Base-by-base conservation (phyloP, 768 basidiomycete species). In the Kwoniella heveanensis region DNA sequence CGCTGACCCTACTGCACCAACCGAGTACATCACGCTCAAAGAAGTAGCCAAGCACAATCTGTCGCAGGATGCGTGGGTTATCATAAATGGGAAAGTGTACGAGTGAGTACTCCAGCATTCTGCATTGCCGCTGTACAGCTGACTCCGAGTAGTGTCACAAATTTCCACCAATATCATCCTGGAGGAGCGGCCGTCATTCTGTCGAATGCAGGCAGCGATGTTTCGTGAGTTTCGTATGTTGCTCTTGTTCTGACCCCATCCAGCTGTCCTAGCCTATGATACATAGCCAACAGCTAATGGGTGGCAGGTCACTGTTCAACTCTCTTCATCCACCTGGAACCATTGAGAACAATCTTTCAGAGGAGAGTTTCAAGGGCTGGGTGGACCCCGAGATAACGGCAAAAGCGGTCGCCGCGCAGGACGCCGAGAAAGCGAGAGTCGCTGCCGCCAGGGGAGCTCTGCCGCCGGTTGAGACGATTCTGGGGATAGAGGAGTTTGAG, bases 41-140 rank as follows among this genome's bases (percentile, higher is more conserved):
- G 69, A 78, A 50, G 75, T 78, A 2, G 71, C 66, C 13, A 63
- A 50, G 29, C 77, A 78, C 61, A 65, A 75, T 60, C 54, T 75
- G 5, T 56, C 73, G n/a, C 72, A 79, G 8, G 76, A 77, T 58
- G 70, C 72, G 9, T 79, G 78, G 78, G 76, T 79, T 1, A 67
- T 79, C 5, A 59, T 79, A 21, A 68, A 76, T 46, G 78, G 78
- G 6, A 71, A 74, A 30, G 76, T 79, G 6, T 79, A 71, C 54
- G 78, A 79, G 77, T 78, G 65, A 72, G 77, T 70, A 0, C 2
- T 1, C 15, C 24, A 5, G 22, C 5, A 2, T 1, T 36, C 17
- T 29, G 8, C 26, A 54, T 44, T 17, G 39, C 2, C 2, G 22
- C 4, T 48, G 26, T 57, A 51, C 32, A 26, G 56, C 54, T 61